phyloP scores from a whole-genome alignment of 768 basidiomycete species.

The Dictyophora rubrovolvata region DNA sequence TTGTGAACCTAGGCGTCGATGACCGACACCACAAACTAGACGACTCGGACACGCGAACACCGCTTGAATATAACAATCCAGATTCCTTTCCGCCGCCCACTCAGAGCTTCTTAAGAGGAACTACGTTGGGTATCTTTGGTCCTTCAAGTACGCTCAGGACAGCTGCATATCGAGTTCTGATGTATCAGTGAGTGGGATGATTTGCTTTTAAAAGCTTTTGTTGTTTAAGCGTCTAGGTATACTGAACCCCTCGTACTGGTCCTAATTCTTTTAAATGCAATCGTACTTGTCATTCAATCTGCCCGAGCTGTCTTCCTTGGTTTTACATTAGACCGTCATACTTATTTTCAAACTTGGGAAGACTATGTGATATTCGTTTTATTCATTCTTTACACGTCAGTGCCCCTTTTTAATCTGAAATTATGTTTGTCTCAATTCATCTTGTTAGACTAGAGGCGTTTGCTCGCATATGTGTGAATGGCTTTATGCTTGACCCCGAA shows the following conservation, averaged over 20 bases:
- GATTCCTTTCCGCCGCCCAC: not conserved
- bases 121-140: slow-evolving; percentile 69
- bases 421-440: slow-evolving; percentile 6
- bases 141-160: slow-evolving; percentile 55
- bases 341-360: slow-evolving; percentile 87
- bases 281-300: slow-evolving; percentile 74
- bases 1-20: slow-evolving; percentile 70
- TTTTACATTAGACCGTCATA: slow-evolving; percentile 23
- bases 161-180: slow-evolving; percentile 55
- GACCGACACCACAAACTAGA: slow-evolving; percentile 17
- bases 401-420: slow-evolving; percentile 11
- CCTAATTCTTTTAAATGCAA: slow-evolving; percentile 75
- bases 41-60: slow-evolving; percentile 3
- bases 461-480: slow-evolving; percentile 83
- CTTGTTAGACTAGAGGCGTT: slow-evolving; percentile 64
- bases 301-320: slow-evolving; percentile 45
- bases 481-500: slow-evolving; percentile 80
- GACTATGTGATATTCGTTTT: slow-evolving; percentile 77
- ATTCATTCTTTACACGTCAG: slow-evolving; percentile 81
- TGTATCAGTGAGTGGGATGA: slow-evolving; percentile 50
- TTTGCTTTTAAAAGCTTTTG: not conserved
- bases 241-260: slow-evolving; percentile 81
- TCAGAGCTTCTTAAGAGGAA: slow-evolving; percentile 50
- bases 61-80: not conserved
- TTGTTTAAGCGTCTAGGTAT: slow-evolving; percentile 37